Conservation (phyloP, 441 rosid species). For the Lagerstroemia fauriei region DNA sequence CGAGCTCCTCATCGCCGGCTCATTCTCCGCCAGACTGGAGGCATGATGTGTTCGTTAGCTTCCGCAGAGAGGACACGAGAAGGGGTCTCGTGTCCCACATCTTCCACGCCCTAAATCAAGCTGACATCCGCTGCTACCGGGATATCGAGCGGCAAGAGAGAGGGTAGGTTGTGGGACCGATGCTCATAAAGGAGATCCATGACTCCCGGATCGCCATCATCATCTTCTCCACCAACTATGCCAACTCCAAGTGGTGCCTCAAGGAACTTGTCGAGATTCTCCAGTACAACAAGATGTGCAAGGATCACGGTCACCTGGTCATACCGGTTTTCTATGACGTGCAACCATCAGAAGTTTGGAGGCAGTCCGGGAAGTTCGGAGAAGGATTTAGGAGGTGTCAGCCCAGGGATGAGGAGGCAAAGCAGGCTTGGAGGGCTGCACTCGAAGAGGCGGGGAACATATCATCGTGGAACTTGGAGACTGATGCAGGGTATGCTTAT, state of each 20-base stretch:
- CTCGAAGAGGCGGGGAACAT: conserved; percentile 12
- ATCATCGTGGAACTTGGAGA: conserved; percentile 10
- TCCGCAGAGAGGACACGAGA: conserved; percentile 11
- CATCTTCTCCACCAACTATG: conserved; percentile 22
- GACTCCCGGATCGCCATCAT: conserved; percentile 6
- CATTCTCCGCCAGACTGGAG: conserved; percentile 8
- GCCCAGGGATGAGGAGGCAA: neutral
- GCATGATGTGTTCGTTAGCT: conserved; percentile 20
- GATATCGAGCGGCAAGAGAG: conserved; percentile 8
- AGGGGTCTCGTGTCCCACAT: conserved; percentile 17
- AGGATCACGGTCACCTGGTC: conserved; percentile 10
- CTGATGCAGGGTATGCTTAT: conserved; percentile 1
- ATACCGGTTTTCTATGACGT: conserved; percentile 19
- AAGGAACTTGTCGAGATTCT: conserved; percentile 23
- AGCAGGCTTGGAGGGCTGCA: conserved; percentile 1
- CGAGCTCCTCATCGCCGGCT: neutral
- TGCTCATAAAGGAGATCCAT: neutral
- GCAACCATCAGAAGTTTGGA: neutral
- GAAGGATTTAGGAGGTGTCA: conserved; percentile 1
- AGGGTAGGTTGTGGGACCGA: conserved; percentile 8
- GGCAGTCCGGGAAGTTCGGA: neutral
- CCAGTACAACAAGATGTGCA: neutral
- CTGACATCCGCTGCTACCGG: neutral
- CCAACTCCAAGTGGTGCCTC: conserved; percentile 26
- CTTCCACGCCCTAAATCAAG: conserved; percentile 11